These are phyloP conservation scores for Eucalyptus sideroxylon DNA, from an alignment of 345 rosid genomes.

Conservation along the genomic window DNA sequence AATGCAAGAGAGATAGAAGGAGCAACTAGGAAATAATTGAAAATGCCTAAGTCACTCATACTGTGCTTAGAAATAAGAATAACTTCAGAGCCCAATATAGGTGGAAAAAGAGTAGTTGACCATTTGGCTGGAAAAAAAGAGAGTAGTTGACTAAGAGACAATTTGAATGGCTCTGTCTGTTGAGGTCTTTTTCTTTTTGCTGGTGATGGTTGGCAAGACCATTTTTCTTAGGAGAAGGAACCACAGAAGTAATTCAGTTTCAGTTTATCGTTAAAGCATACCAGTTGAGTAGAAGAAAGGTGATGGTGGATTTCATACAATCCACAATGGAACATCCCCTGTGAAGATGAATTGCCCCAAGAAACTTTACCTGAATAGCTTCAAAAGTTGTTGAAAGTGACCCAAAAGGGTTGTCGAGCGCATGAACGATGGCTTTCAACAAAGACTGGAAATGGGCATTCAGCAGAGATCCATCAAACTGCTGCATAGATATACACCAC, in stretches of 20 bases:
- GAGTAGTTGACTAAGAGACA: not conserved
- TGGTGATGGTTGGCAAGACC: not conserved
- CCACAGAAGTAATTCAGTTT: not conserved
- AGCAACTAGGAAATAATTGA: not conserved
- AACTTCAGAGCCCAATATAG: not conserved
- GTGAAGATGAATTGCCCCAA: not conserved
- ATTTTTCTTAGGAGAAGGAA: not conserved
- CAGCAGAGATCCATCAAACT: constrained; percentile 13
- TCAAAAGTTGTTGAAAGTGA: constrained; percentile 51
- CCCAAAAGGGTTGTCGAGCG: constrained; percentile 47
- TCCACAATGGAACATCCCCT: not conserved
- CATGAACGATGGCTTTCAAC: constrained; percentile 34
- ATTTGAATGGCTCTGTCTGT: not conserved
- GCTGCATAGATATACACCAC: constrained; percentile 58
- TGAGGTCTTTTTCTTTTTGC: not conserved
- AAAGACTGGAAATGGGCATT: constrained; percentile 14
- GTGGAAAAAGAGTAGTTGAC: not conserved
- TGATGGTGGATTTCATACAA: not conserved
- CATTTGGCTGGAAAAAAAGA: not conserved
- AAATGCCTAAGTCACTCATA: not conserved
- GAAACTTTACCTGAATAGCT: constrained; percentile 32
- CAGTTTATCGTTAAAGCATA: not conserved
- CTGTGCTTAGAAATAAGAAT: not conserved
- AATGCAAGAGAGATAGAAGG: not conserved
- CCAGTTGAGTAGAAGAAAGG: not conserved